Evolutionary conservation across 2,329 filamentous ascomycete species (phyloP).

Genomic region (Cytospora leucostoma): DNA sequence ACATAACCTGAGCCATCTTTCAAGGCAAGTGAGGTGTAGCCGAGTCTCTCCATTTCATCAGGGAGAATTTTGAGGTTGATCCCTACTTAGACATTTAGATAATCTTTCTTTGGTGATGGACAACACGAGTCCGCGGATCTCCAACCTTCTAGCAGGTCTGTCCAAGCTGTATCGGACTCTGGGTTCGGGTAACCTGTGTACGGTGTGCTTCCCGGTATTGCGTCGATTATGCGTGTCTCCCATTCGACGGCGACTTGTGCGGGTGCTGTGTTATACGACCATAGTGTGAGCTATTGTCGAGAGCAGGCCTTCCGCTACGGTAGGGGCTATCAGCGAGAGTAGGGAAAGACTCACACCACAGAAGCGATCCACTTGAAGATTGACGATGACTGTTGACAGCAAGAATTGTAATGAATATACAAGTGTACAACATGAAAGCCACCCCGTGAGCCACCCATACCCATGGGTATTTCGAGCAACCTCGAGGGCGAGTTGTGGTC

Average conservation of each 20-base stretch:
- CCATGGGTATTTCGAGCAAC: not conserved
- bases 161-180: not conserved
- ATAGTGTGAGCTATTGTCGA: not conserved
- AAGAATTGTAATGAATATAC: not conserved
- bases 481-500: not conserved
- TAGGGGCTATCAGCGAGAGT: not conserved
- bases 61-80: too few species aligned
- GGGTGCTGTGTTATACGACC: not conserved
- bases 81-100: too few species aligned
- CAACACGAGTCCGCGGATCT: too few species aligned
- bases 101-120: too few species aligned
- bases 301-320: too few species aligned
- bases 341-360: not conserved
- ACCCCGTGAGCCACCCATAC: not conserved
- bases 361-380: not conserved
- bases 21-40: too few species aligned
- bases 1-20: too few species aligned
- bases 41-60: too few species aligned
- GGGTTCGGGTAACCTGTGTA: not conserved
- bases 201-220: not conserved
- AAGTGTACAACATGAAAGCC: not conserved
- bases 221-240: not conserved
- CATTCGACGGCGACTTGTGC: not conserved
- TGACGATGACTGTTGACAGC: not conserved
- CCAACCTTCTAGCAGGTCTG: not conserved